Evolutionary conservation across 2,329 filamentous ascomycete genomes (phyloP).

Genomic region (Pseudogymnoascus sp.): DNA sequence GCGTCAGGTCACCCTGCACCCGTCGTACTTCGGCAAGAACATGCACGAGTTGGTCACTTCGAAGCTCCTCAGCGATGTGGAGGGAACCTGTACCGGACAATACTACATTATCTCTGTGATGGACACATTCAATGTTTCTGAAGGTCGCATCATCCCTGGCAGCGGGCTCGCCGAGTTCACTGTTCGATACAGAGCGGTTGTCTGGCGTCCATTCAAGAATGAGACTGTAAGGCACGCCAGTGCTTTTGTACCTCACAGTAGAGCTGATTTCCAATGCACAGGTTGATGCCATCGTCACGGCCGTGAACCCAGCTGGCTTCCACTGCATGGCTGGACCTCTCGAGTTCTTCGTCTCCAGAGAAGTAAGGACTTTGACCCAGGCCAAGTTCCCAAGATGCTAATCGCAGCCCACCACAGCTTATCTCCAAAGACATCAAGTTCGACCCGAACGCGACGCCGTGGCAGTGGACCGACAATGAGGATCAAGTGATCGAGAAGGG

Average conservation of each 20-base stretch:
- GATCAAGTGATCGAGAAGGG: conserved; percentile 91
- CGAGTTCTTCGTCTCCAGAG: conserved; percentile 71
- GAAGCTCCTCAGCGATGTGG: conserved; percentile 85
- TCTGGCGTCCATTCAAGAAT: conserved; percentile 96
- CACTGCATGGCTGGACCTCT: conserved; percentile 78
- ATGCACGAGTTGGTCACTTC: conserved; percentile 87
- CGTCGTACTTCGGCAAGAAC: conserved; percentile 91
- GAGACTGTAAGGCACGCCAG: conserved; percentile 67
- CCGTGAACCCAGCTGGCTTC: conserved; percentile 86
- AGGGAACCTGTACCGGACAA: conserved; percentile 89
- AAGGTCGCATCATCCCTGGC: conserved; percentile 84
- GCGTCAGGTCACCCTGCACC: conserved; percentile 88
- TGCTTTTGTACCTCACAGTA: conserved; percentile 4
- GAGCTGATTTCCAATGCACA: conserved; percentile 33
- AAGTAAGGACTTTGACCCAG: conserved; percentile 51
- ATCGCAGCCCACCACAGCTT: conserved; percentile 46
- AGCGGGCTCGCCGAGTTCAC: conserved; percentile 92
- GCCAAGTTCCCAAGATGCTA: conserved; percentile 7
- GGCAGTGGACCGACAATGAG: conserved; percentile 90
- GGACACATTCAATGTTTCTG: conserved; percentile 90
- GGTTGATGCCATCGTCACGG: conserved; percentile 91
- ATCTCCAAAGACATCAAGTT: conserved; percentile 90
- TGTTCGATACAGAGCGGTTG: conserved; percentile 88
- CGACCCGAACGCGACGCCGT: conserved; percentile 92
- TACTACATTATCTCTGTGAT: conserved; percentile 99